Evolutionary conservation across 2,329 filamentous ascomycete genomes (phyloP).

Genomic region (Neoascochyta sp.): DNA sequence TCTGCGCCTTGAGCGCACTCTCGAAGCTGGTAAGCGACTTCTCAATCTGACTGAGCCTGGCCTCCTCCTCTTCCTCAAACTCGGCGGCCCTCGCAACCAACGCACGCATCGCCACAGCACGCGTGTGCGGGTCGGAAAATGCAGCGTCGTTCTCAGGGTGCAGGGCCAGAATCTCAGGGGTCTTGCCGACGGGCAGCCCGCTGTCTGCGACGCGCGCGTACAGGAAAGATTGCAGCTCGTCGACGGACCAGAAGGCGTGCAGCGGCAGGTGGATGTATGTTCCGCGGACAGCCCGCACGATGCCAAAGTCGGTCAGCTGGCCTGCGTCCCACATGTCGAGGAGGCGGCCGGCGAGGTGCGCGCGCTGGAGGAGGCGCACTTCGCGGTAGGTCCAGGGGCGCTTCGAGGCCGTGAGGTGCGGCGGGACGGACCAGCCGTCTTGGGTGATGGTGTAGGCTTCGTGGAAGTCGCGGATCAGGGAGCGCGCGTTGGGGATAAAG

Average conservation of each 20-base stretch:
- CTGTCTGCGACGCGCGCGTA: constrained; percentile 8
- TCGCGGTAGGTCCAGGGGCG: constrained; percentile 12
- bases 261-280: constrained; percentile 7
- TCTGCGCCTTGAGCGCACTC: no score
- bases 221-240: constrained; percentile 8
- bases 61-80: no score
- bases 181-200: constrained; percentile 2
- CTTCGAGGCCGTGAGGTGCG: constrained; percentile 5
- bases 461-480: constrained; percentile 7
- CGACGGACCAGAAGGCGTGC: constrained; percentile 3
- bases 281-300: constrained; percentile 11
- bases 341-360: constrained; percentile 4
- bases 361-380: constrained; percentile 10
- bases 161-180: constrained; percentile 10
- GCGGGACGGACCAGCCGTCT: not conserved
- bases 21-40: no score
- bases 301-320: constrained; percentile 9
- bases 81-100: no score
- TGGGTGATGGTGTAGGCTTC: constrained; percentile 5
- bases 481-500: constrained; percentile 8
- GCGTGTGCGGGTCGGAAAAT: not conserved
- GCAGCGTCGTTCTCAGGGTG: constrained; percentile 11
- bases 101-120: no score
- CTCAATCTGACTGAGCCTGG: no score
- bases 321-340: constrained; percentile 3